Base-by-base conservation (phyloP, 192 early-diverging fungal genomes). In the Fimicolochytrium jonesii region DNA sequence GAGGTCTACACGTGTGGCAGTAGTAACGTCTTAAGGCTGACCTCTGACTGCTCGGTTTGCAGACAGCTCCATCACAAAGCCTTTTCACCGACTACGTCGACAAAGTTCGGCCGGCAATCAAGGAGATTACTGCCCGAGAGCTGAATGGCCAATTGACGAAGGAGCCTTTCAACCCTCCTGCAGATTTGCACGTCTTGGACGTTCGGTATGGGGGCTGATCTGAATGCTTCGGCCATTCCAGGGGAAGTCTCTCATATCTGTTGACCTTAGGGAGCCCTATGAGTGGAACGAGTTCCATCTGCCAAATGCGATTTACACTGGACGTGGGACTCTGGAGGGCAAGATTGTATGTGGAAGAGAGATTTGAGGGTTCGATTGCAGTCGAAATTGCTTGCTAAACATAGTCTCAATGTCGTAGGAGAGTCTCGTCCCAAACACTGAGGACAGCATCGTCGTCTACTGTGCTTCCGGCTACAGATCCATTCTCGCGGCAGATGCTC, bases 251-350 rank as follows among this genome's bases (percentile, higher is more conserved):
- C 44, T 10, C 13, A 28, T n/a, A 42, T 47, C 13, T 20, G 11
- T 56, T n/a, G 55, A 22, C n/a, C 4, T 18, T 33, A 71, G 75
- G 33, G 78, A 77, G 55, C 72, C 78, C 17, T 61, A 72, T 50
- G 78, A 80, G 51, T 80, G 75, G 75, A 80, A 80, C 44, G 69
- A 75, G 45, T 67, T 66, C 17, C 62, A 71, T 33, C 68, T 80
- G 47, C 75, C 78, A 7, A 30, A 67, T 43, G 75, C 78, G 10
- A 62, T 57, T 31, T 80, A 80, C 73, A 77, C 72, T 18, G 74
- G 74, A 26, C 62, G 72, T 22, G 78, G 78, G 29, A 63, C 43
- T 57, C 67, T 77, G 28, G 78, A 79, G 51, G 18, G 69, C 42
- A 64, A 70, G 47, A 79, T 79, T 71, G 77, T 79, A 57, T n/a